Base-by-base conservation (phyloP, 306 rosid genomes). In the Prunus dulcis region DNA sequence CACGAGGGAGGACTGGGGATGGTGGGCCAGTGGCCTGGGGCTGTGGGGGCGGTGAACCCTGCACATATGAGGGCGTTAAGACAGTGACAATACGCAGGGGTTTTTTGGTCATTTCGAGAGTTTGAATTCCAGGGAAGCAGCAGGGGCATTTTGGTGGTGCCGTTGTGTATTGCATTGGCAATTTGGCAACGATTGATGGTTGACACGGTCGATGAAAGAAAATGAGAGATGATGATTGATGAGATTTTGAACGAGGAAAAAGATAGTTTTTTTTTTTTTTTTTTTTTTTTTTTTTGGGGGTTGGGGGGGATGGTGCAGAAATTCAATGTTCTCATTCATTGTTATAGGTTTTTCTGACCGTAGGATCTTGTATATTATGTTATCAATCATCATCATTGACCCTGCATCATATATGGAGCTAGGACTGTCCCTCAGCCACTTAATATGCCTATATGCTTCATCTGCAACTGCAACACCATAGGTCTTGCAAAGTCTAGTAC, bases 61-160 rank as follows among this genome's bases (percentile, higher is more conserved):
- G 84, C 87, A 83, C 78, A 73, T 73, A 74, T 72, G 28, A 50
- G 82, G 78, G 72, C 74, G 73, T 25, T 38, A 61, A 74, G 91
- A 90, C 18, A 78, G 79, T 34, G 91, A 88, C 91, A 68, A 75
- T 83, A 75, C 88, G 52, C 51, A n/a, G 71, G 87, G 87, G 56
- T 53, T 78, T 71, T 86, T 8, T 78, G 12, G 87, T 86, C 81
- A 75, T 73, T 30, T 63, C 9, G 6, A 0, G 22, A 63, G 45
- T 60, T 60, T 60, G 3, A 28, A 34, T 30, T 3, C 22, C 17
- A 27, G 14, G 20, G 23, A 63, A 47, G 58, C 76, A 47, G 67
- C 81, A 18, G 30, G 70, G 64, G 19, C 43, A 1, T 6, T 38
- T 38, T 38, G 43, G 43, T 38, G 9, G 43, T 38, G 9, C 2